Evolutionary conservation across 345 rosid genomes (phyloP).

Genomic region (Eutrema japonicum): DNA sequence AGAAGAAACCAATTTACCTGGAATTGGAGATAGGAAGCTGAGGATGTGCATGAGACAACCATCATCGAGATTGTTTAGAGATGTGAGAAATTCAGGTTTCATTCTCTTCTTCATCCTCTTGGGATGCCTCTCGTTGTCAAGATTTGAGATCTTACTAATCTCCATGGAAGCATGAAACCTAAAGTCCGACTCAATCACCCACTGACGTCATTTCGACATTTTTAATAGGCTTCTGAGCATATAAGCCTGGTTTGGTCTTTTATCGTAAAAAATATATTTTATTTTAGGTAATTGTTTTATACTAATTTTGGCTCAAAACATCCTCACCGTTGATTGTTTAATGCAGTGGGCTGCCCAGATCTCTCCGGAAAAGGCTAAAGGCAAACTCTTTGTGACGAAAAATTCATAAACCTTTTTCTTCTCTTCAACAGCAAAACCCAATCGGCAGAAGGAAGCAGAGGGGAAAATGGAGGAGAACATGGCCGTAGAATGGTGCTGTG

Average conservation of each 20-base stretch:
- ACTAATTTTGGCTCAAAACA: neutral
- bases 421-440: conserved; percentile 4
- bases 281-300: neutral
- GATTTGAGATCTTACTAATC: conserved; percentile 21
- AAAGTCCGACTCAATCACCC: conserved; percentile 23
- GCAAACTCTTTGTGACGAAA: neutral
- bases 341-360: conserved; percentile 27
- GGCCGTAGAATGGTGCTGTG: neutral
- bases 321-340: conserved; percentile 33
- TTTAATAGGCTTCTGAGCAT: neutral
- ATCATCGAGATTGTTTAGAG: conserved; percentile 86
- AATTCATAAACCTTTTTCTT: conserved; percentile 18
- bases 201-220: conserved; percentile 33
- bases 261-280: neutral
- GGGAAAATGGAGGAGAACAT: conserved; percentile 26
- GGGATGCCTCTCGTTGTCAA: conserved; percentile 8
- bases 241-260: neutral
- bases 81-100: conserved; percentile 30
- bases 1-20: conserved; percentile 52
- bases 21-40: conserved; percentile 92
- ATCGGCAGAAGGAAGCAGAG: conserved; percentile 1
- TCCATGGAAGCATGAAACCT: conserved; percentile 43
- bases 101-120: conserved; percentile 32
- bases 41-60: conserved; percentile 98
- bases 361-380: neutral